Evolutionary conservation across 2,329 filamentous ascomycete genomes (phyloP).

Genomic region (Rutstroemia sp.): DNA sequence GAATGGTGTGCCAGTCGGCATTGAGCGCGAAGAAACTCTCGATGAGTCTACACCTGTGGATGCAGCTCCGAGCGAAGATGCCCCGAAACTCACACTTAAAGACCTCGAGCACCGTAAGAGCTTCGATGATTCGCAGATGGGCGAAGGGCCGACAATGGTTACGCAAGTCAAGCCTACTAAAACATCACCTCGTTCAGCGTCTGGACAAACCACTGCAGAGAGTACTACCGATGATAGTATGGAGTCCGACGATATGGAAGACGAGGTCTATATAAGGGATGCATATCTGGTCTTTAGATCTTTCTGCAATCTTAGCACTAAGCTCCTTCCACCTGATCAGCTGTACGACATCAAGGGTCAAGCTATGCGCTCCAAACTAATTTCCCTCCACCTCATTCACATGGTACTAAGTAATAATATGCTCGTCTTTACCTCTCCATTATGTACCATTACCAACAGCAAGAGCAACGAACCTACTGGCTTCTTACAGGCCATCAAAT

Average conservation of each 20-base stretch:
- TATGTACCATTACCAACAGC: slow-evolving; percentile 87
- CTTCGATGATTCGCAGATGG: slow-evolving; percentile 57
- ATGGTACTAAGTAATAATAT: slow-evolving; percentile 94
- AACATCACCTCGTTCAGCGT: slow-evolving; percentile 39
- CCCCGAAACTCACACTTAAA: slow-evolving; percentile 55
- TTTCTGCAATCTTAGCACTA: slow-evolving; percentile 95
- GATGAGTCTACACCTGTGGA: slow-evolving; percentile 23
- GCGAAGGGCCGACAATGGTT: slow-evolving; percentile 61
- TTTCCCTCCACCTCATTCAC: slow-evolving; percentile 92
- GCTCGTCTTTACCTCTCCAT: slow-evolving; percentile 79
- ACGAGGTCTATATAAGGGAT: slow-evolving; percentile 95
- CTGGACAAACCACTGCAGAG: slow-evolving; percentile 49
- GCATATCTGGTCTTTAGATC: slow-evolving; percentile 95
- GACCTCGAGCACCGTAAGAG: slow-evolving; percentile 61
- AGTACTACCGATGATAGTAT: slow-evolving; percentile 46
- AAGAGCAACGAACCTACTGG: slow-evolving; percentile 81
- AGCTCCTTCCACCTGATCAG: slow-evolving; percentile 81
- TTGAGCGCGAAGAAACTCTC: slow-evolving; percentile 21
- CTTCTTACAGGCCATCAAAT: slow-evolving; percentile 92
- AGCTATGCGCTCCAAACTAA: slow-evolving; percentile 93
- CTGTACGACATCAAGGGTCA: slow-evolving; percentile 88
- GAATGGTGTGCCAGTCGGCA: slow-evolving; percentile 18
- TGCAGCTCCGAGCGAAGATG: slow-evolving; percentile 30
- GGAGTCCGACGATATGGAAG: slow-evolving; percentile 63
- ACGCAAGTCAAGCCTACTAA: slow-evolving; percentile 46